Percentiles rank a stretch among this genome's conserved stretches.
These are phyloP conservation scores for Fusarium sp. DNA, from an alignment of 2,329 filamentous ascomycete genomes.

Conservation along the genomic window DNA sequence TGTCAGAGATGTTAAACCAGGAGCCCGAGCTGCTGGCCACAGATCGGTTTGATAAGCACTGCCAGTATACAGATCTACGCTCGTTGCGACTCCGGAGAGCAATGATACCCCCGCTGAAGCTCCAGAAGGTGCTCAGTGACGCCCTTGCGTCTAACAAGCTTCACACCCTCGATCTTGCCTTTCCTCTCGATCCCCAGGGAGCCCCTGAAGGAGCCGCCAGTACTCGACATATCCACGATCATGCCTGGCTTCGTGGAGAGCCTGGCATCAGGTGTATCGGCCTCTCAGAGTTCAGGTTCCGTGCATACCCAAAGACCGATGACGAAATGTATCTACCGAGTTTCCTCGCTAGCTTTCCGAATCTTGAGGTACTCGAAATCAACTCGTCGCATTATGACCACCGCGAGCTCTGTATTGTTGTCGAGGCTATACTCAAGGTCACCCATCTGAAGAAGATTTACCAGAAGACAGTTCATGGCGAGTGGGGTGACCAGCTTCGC, in stretches of 20 bases:
- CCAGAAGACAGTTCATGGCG: conserved; percentile 51
- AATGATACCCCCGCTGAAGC: conserved; percentile 43
- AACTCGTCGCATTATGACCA: conserved; percentile 50
- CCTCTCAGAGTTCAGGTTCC: conserved; percentile 55
- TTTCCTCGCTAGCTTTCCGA: conserved; percentile 56
- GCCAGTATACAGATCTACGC: conserved; percentile 48
- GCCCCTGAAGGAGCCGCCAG: conserved; percentile 47
- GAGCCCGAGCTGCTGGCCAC: conserved; percentile 22
- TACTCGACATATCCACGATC: conserved; percentile 49
- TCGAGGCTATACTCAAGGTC: conserved; percentile 51
- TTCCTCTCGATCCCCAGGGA: conserved; percentile 49
- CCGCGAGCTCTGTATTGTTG: conserved; percentile 49
- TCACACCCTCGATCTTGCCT: conserved; percentile 55
- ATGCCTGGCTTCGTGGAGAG: conserved; percentile 55
- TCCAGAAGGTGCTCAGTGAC: conserved; percentile 45
- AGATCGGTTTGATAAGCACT: conserved; percentile 26
- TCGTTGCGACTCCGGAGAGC: conserved; percentile 49
- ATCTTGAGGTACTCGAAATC: conserved; percentile 55
- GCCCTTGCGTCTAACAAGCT: conserved; percentile 50
- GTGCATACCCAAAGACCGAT: conserved; percentile 46
- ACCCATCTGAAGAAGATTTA: conserved; percentile 54
- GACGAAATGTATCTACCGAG: conserved; percentile 51
- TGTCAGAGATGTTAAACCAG: conserved; percentile 35
- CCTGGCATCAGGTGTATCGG: conserved; percentile 53
- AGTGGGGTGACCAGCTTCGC: conserved; percentile 50